phyloP scores from a whole-genome alignment of 1,139 yeast genomes.

The Sugiyamaella paludigena region DNA sequence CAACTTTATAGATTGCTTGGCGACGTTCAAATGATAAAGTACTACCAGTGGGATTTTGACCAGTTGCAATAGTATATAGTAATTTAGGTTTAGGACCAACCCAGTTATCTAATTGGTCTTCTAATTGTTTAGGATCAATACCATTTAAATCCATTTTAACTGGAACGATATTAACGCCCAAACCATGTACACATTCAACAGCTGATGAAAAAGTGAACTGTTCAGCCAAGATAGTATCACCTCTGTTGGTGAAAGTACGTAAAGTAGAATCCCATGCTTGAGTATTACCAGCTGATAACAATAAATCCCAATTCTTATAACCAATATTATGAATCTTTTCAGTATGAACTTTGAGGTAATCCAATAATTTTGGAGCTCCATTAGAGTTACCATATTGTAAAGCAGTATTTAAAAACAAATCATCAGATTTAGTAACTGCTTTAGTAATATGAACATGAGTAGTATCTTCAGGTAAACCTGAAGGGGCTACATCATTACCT shows the following conservation, averaged over 20 bases:
- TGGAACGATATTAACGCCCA: conserved; percentile 67
- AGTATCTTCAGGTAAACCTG: conserved; percentile 45
- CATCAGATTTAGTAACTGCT: conserved; percentile 43
- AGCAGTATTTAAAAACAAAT: conserved; percentile 76
- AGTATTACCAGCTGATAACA: conserved; percentile 76
- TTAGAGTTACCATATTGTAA: conserved; percentile 86
- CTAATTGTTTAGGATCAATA: conserved; percentile 71
- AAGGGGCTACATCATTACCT: conserved; percentile 69
- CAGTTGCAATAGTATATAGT: conserved; percentile 84
- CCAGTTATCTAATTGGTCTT: conserved; percentile 66
- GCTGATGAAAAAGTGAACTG: conserved; percentile 82
- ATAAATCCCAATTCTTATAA: conserved; percentile 66
- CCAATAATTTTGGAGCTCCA: conserved; percentile 69
- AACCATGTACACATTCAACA: conserved; percentile 75
- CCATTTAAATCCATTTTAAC: conserved; percentile 79
- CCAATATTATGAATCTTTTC: conserved; percentile 56
- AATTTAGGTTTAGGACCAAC: conserved; percentile 68
- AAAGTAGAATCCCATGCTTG: conserved; percentile 83
- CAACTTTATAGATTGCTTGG: conserved; percentile 62
- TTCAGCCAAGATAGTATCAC: conserved; percentile 80
- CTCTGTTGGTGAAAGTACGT: conserved; percentile 74
- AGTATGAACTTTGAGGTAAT: conserved; percentile 78
- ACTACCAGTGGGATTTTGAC: conserved; percentile 95
- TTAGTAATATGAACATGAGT: conserved; percentile 44
- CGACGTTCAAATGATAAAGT: conserved; percentile 72